These are phyloP conservation scores for Teratosphaeriaceae sp. DNA, from an alignment of 2,329 filamentous ascomycete genomes.

Conservation along the genomic window DNA sequence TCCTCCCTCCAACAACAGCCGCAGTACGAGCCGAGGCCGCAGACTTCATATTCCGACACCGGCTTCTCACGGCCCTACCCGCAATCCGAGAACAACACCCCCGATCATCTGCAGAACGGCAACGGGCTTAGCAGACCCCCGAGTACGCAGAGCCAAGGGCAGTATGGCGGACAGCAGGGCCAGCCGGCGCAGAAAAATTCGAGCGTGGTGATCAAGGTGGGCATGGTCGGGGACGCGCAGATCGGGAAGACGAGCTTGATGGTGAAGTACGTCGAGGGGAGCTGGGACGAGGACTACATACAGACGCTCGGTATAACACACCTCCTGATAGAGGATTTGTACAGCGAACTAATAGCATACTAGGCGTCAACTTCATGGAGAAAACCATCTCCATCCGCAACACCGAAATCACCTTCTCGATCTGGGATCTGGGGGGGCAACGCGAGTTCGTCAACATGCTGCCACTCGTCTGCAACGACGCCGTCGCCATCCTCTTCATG, in stretches of 20 bases:
- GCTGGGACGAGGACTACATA: slow-evolving; percentile 99
- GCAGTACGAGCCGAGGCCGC: slow-evolving; percentile 41
- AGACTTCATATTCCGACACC: slow-evolving; percentile 49
- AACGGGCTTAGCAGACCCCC: slow-evolving; percentile 27
- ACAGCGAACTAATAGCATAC: not conserved
- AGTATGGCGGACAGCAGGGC: slow-evolving; percentile 26
- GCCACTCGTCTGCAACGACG: slow-evolving; percentile 97
- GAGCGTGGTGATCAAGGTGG: slow-evolving; percentile 95
- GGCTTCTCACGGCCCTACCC: slow-evolving; percentile 39
- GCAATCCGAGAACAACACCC: slow-evolving; percentile 37
- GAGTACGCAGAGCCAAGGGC: slow-evolving; percentile 24
- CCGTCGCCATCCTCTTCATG: slow-evolving; percentile 98
- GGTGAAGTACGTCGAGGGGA: slow-evolving; percentile 99
- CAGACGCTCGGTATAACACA: slow-evolving; percentile 68
- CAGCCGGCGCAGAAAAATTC: slow-evolving; percentile 42
- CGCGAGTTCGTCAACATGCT: slow-evolving; percentile 99
- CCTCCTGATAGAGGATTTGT: not conserved
- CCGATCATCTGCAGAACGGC: slow-evolving; percentile 27
- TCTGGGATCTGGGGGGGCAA: slow-evolving; percentile 97
- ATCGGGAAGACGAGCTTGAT: slow-evolving; percentile 99
- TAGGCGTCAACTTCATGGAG: slow-evolving; percentile 98
- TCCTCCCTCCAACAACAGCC: slow-evolving; percentile 32
- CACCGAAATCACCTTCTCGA: slow-evolving; percentile 98
- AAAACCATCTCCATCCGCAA: slow-evolving; percentile 99
- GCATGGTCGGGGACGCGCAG: slow-evolving; percentile 98